Percentiles rank a stretch among this genome's conserved stretches.
These are phyloP conservation scores for Fusarium virguliforme DNA, from an alignment of 2,329 filamentous ascomycete species.

Conservation along the genomic window DNA sequence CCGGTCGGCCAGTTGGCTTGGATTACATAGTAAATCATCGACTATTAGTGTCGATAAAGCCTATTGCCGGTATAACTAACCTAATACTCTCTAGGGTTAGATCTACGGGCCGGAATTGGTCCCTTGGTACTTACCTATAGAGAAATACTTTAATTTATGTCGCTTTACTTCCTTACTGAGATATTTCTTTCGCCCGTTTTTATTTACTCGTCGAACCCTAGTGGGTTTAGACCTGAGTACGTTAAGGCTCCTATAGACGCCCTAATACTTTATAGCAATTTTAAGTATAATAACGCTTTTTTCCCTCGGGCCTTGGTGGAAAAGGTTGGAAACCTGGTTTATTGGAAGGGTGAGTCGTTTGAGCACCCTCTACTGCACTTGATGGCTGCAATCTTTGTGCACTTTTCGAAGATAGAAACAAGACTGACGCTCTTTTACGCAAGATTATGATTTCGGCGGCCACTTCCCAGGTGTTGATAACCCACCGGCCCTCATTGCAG, in stretches of 20 bases:
- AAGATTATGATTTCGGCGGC: conserved; percentile 34
- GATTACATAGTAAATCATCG: conserved; percentile 59
- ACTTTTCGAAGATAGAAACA: too few species aligned
- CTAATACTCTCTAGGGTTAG: conserved; percentile 22
- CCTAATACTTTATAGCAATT: conserved; percentile 38
- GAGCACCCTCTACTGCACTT: too few species aligned
- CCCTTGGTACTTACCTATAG: conserved; percentile 42
- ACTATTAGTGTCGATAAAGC: conserved; percentile 30
- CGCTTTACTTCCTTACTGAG: conserved; percentile 49
- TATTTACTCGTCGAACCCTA: conserved; percentile 38
- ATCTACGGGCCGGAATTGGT: conserved; percentile 33
- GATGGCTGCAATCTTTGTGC: too few species aligned
- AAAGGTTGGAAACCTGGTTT: conserved; percentile 40
- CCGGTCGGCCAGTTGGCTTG: conserved; percentile 62
- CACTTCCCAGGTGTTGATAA: conserved; percentile 30
- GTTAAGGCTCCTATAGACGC: conserved; percentile 35
- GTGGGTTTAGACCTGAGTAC: conserved; percentile 29
- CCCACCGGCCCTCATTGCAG: conserved; percentile 20
- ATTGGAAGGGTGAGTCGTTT: conserved; percentile 15
- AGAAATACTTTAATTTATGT: conserved; percentile 43
- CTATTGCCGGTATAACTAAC: neutral
- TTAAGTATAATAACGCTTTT: conserved; percentile 43
- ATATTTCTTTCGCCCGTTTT: conserved; percentile 44
- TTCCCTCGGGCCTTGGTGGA: conserved; percentile 32
- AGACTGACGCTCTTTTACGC: neutral